These are phyloP conservation scores for Canariomyces notabilis DNA, from an alignment of 2,329 filamentous ascomycete species.

Conservation along the genomic window DNA sequence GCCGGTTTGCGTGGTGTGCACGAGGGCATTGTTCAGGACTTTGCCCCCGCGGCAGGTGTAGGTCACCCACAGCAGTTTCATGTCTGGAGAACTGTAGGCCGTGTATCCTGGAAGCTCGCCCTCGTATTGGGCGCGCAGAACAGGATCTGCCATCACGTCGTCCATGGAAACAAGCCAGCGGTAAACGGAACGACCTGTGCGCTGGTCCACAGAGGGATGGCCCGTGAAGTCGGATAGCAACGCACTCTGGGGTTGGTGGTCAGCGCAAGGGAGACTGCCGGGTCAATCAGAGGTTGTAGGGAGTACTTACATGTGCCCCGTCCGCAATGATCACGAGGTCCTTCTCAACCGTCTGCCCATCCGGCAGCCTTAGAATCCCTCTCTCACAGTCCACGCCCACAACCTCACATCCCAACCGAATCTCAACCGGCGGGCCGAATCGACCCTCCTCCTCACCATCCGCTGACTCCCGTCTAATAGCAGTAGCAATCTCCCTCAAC, in stretches of 20 bases:
- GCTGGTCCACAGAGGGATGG: neutral
- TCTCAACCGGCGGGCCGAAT: slow-evolving; percentile 1
- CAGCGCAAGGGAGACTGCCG: too few species aligned
- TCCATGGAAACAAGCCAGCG: slow-evolving; percentile 19
- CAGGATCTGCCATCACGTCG: slow-evolving; percentile 11
- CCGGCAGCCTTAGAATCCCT: slow-evolving; percentile 4
- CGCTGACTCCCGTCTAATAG: too few species aligned
- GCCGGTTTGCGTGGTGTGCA: slow-evolving; percentile 14
- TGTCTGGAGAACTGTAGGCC: slow-evolving; percentile 5
- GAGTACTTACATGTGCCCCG: slow-evolving; percentile 16
- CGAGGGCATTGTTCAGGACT: slow-evolving; percentile 20
- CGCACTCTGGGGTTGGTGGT: slow-evolving; percentile 6
- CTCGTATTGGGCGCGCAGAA: neutral
- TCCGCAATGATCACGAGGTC: slow-evolving; percentile 18
- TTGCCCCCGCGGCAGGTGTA: slow-evolving; percentile 20
- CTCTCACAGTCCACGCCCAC: slow-evolving; percentile 12
- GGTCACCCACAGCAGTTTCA: slow-evolving; percentile 12
- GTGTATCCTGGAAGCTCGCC: slow-evolving; percentile 11
- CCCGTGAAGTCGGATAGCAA: slow-evolving; percentile 16
- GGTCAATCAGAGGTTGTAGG: neutral
- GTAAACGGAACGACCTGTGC: slow-evolving; percentile 19
- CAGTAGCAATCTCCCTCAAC: slow-evolving; percentile 13
- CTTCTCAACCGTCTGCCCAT: slow-evolving; percentile 1
- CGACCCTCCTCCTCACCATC: neutral
- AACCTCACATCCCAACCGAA: slow-evolving; percentile 11